Evolutionary conservation across 2,329 filamentous ascomycete genomes (phyloP).

Genomic region (Dactylonectria macrodidyma): DNA sequence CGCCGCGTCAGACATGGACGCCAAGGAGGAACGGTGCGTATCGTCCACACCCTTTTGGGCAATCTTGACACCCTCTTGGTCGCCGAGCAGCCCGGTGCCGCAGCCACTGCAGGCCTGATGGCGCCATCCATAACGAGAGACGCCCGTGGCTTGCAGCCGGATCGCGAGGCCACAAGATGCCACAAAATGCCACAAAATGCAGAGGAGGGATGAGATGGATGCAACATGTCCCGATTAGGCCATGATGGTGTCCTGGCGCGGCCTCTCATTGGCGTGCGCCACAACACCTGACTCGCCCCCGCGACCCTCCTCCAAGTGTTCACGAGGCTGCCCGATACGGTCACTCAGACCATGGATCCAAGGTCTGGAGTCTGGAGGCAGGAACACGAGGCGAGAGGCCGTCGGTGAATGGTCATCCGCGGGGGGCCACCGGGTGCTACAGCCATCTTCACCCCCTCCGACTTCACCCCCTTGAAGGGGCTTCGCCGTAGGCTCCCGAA

Average conservation of each 20-base stretch:
- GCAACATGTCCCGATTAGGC: not conserved
- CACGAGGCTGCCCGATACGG: constrained; percentile 52
- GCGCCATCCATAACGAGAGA: constrained; percentile 39
- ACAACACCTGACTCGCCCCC: constrained; percentile 56
- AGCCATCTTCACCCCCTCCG: constrained; percentile 54
- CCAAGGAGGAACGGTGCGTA: constrained; percentile 27
- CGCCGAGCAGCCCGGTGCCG: constrained; percentile 22
- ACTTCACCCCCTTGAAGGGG: constrained; percentile 58
- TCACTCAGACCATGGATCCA: constrained; percentile 37
- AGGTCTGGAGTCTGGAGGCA: constrained; percentile 28
- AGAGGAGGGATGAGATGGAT: constrained; percentile 29
- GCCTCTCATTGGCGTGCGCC: constrained; percentile 55
- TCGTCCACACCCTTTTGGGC: constrained; percentile 24
- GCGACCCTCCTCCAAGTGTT: constrained; percentile 48
- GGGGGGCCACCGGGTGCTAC: constrained; percentile 31
- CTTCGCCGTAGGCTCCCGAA: constrained; percentile 59
- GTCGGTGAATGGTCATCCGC: constrained; percentile 42
- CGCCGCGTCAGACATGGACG: constrained; percentile 11
- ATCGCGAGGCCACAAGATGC: constrained; percentile 28
- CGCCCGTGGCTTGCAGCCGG: constrained; percentile 29
- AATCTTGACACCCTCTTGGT: constrained; percentile 5
- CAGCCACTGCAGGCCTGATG: constrained; percentile 42
- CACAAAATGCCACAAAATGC: constrained; percentile 12
- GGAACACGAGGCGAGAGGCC: constrained; percentile 42
- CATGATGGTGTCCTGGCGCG: constrained; percentile 41